A percentile compares a stretch with the other conserved stretches of the same genome.
These are phyloP conservation scores for Delonix regia DNA, from an alignment of 306 rosid genomes.

Conservation along the genomic window DNA sequence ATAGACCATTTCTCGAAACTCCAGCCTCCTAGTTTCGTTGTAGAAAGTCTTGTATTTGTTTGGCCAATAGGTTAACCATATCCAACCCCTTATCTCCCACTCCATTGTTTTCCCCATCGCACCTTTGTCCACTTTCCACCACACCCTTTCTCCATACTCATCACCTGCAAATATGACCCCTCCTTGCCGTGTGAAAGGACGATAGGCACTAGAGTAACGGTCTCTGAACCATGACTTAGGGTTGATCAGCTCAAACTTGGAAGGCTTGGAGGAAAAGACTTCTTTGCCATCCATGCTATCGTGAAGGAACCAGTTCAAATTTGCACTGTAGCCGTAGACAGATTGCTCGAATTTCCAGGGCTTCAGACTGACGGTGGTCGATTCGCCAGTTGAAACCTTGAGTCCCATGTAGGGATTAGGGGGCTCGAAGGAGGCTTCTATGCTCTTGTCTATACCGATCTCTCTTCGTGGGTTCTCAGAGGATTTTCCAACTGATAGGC, in stretches of 20 bases:
- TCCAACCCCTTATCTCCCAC: slow-evolving; percentile 91
- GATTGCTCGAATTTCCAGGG: slow-evolving; percentile 94
- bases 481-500: slow-evolving; percentile 81
- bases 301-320: slow-evolving; percentile 82
- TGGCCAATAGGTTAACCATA: slow-evolving; percentile 94
- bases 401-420: slow-evolving; percentile 65
- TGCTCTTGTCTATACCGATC: slow-evolving; percentile 55
- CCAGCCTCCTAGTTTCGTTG: slow-evolving; percentile 78
- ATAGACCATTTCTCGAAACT: slow-evolving; percentile 66
- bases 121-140: slow-evolving; percentile 79
- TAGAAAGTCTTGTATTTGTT: slow-evolving; percentile 76
- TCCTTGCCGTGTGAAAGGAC: slow-evolving; percentile 91
- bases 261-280: slow-evolving; percentile 74
- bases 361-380: slow-evolving; percentile 58
- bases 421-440: slow-evolving; percentile 78
- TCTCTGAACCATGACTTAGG: slow-evolving; percentile 86
- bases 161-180: slow-evolving; percentile 87
- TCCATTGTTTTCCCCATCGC: slow-evolving; percentile 73
- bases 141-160: slow-evolving; percentile 75
- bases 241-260: slow-evolving; percentile 63
- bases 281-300: slow-evolving; percentile 78
- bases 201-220: slow-evolving; percentile 75
- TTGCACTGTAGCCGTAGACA: slow-evolving; percentile 75
- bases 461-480: slow-evolving; percentile 79
- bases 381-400: slow-evolving; percentile 65